A percentile compares a stretch with the other conserved stretches of the same genome.
phyloP scores from a whole-genome alignment of 768 basidiomycete species.

The Suillus tomentosus region DNA sequence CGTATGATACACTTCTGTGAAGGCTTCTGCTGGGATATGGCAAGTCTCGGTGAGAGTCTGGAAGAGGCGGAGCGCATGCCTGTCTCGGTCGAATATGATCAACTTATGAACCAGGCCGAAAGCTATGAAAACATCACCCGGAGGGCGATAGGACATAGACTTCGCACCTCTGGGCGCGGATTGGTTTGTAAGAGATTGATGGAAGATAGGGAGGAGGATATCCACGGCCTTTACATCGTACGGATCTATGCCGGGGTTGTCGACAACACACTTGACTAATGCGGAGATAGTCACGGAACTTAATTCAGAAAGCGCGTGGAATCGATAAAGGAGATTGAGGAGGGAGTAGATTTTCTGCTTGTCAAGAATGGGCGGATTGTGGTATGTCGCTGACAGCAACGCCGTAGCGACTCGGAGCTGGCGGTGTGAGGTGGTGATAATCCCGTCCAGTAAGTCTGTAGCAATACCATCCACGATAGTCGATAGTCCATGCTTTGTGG shows the following conservation, averaged over 20 bases:
- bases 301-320: slow-evolving; percentile 14
- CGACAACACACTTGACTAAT: slow-evolving; percentile 27
- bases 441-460: slow-evolving; percentile 41
- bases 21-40: slow-evolving; percentile 49
- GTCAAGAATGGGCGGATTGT: slow-evolving; percentile 21
- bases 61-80: slow-evolving; percentile 48
- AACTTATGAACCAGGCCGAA: slow-evolving; percentile 49
- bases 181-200: slow-evolving; percentile 27
- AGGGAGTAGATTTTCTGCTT: slow-evolving; percentile 26
- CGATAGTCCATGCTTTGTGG: slow-evolving; percentile 32
- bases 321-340: slow-evolving; percentile 20
- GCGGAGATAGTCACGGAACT: slow-evolving; percentile 16
- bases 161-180: slow-evolving; percentile 29
- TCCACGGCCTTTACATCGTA: slow-evolving; percentile 27
- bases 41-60: slow-evolving; percentile 46
- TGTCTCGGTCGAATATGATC: slow-evolving; percentile 35
- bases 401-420: slow-evolving; percentile 28
- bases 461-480: slow-evolving; percentile 40
- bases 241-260: slow-evolving; percentile 16
- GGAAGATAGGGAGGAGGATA: slow-evolving; percentile 35
- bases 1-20: slow-evolving; percentile 40
- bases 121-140: slow-evolving; percentile 38
- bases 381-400: slow-evolving; percentile 28
- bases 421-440: slow-evolving; percentile 20
- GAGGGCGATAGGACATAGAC: slow-evolving; percentile 41